These are phyloP conservation scores for Camillea tinctor DNA, from an alignment of 2,329 filamentous ascomycete genomes.

Conservation along the genomic window DNA sequence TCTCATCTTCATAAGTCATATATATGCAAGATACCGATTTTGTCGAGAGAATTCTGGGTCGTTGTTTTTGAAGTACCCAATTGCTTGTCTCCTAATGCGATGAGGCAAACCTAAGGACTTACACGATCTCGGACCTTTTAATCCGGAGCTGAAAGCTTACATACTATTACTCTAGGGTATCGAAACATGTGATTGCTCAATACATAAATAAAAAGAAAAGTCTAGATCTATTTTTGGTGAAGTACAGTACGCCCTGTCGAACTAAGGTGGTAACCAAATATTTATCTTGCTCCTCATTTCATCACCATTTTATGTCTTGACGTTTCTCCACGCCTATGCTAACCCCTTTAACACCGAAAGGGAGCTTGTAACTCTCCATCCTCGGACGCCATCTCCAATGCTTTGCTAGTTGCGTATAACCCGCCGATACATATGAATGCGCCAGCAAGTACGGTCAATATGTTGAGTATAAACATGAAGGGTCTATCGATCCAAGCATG, in stretches of 20 bases:
- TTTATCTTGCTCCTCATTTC: no score
- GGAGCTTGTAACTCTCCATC: slow-evolving; percentile 25
- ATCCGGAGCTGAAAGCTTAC: neutral
- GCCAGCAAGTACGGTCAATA: slow-evolving; percentile 43
- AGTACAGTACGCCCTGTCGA: no score
- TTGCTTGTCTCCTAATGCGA: no score
- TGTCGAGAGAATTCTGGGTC: neutral
- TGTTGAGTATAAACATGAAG: slow-evolving; percentile 38
- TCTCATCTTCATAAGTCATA: neutral
- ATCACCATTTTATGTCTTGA: no score
- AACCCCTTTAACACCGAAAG: slow-evolving; percentile 25
- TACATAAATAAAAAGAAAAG: no score
- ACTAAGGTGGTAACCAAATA: no score
- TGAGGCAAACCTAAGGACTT: no score
- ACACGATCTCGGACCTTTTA: neutral
- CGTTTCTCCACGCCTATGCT: no score
- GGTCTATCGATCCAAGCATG: slow-evolving; percentile 38
- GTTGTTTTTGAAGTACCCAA: neutral
- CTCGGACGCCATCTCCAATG: slow-evolving; percentile 21
- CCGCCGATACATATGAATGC: slow-evolving; percentile 49
- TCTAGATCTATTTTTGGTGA: no score
- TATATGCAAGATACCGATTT: neutral
- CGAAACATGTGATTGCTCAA: no score
- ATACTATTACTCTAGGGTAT: neutral
- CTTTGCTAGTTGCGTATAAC: slow-evolving; percentile 47